Evolutionary conservation across 148 eudicot genomes (phyloP).

Genomic region (Gaultheria prostrata): DNA sequence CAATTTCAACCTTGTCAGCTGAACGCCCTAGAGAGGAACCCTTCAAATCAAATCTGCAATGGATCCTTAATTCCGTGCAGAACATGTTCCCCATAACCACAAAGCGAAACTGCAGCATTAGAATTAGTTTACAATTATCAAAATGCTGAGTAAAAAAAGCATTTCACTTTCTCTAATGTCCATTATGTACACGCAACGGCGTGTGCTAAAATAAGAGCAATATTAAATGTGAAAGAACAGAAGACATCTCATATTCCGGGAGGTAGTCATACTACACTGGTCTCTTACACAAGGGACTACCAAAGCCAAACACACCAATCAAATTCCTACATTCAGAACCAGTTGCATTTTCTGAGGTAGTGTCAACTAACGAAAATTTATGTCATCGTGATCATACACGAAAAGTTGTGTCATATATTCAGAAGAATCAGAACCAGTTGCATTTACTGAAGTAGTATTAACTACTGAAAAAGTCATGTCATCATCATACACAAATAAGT

Average conservation of each 20-base stretch:
- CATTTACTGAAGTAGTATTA: background rate
- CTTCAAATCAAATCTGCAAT: slow-evolving; percentile 88
- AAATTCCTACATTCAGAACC: slow-evolving; percentile 6
- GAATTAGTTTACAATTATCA: slow-evolving; percentile 15
- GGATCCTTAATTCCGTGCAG: slow-evolving; percentile 96
- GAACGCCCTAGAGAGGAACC: slow-evolving; percentile 96
- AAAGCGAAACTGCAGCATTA: slow-evolving; percentile 78
- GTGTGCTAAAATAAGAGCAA: background rate
- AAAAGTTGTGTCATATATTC: background rate
- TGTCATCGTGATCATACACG: background rate
- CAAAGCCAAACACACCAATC: background rate
- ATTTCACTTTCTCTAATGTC: background rate
- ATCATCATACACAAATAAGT: slow-evolving; percentile 7
- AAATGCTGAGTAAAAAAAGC: background rate
- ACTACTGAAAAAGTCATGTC: background rate
- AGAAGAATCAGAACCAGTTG: background rate
- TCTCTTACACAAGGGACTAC: slow-evolving; percentile 1
- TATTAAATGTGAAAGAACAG: background rate
- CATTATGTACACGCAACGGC: background rate
- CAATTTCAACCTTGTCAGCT: slow-evolving; percentile 90
- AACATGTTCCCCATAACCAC: slow-evolving; percentile 99
- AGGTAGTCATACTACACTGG: background rate
- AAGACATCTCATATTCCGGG: slow-evolving; percentile 6
- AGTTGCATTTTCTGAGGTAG: background rate
- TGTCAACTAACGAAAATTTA: background rate